These are phyloP conservation scores for Phytophthora pisi DNA, from an alignment of 352 stramenopile species.

Conservation along the genomic window DNA sequence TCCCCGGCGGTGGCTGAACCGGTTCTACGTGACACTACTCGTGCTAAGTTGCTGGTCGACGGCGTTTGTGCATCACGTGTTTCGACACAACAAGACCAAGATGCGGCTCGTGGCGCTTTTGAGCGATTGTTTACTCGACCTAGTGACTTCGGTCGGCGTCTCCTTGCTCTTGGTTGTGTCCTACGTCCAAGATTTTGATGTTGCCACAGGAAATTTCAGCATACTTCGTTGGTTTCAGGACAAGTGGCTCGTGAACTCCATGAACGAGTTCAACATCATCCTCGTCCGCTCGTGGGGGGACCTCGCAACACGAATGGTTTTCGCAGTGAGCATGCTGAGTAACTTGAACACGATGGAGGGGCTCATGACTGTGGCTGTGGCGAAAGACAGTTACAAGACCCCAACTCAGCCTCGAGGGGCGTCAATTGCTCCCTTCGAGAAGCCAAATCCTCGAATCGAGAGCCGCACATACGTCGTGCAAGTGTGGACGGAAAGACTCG, in stretches of 20 bases:
- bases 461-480: background rate
- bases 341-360: constrained; percentile 40
- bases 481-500: constrained; percentile 17
- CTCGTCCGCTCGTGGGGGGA: constrained; percentile 38
- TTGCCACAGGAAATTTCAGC: constrained; percentile 22
- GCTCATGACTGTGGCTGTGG: constrained; percentile 15
- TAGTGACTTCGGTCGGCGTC: constrained; percentile 36
- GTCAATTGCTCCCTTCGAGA: constrained; percentile 19
- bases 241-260: constrained; percentile 37
- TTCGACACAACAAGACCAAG: constrained; percentile 30
- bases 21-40: constrained; percentile 39
- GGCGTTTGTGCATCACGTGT: constrained; percentile 41
- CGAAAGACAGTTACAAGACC: background rate
- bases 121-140: constrained; percentile 35
- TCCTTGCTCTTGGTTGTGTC: constrained; percentile 25
- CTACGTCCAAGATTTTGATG: constrained; percentile 30
- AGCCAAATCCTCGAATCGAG: background rate
- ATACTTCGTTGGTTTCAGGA: constrained; percentile 35
- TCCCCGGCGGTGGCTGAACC: constrained; percentile 41
- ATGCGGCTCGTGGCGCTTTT: constrained; percentile 30
- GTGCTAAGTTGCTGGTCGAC: constrained; percentile 46
- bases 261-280: constrained; percentile 44
- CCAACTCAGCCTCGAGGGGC: constrained; percentile 4
- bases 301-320: constrained; percentile 29
- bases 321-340: constrained; percentile 42